Evolutionary conservation across 495 filamentous ascomycete genomes (phyloP), one percentile per base, ranked within the genome.

Genomic region (Cercophora newfieldiana): DNA sequence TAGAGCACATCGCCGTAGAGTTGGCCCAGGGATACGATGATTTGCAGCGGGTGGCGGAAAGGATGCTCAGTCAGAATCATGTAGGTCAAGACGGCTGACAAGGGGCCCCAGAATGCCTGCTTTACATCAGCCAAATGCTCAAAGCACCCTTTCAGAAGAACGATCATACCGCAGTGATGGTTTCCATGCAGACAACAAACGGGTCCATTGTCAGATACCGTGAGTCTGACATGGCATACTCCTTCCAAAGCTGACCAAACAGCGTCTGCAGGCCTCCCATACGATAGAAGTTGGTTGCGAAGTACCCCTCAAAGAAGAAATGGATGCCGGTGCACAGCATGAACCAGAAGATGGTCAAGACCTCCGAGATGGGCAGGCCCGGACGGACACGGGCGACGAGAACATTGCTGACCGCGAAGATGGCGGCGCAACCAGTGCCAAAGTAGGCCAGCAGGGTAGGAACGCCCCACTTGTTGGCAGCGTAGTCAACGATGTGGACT

Each of bases 231-330:
- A 90, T 81, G 6, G 90, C 83, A 79, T 96, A 96, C 73, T 96
- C 92, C 71, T 96, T 96, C 92, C 92, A 96, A 44, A 95, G 76
- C 77, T 96, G 91, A 0, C 89, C 89, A 48, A 93, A 87, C 0
- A 93, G 71, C 29, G 71, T 67, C 61, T 83, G 79, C 1, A 74
- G 78, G 0, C 72, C 73, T 1, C 79, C 69, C 47, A 83, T 30
- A 16, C 72, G 69, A 2, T 79, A 76, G 78, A 89, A 88, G 73
- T 92, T 87, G 66, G 86, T 73, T 68, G 89, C 85, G 69, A 89
- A 94, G 75, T 93, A 94, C n/a, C 92, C 90, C 74, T 88, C 85
- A 65, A 88, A 86, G 71, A 85, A 82, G 50, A 85, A 37, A 73
- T 87, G 85, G 63, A 88, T 86, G 61, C 63, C 79, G 22, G 85